Evolutionary conservation across 1,139 yeast genomes (phyloP), one percentile per base, ranked within the genome.

Genomic region (Nakaseomyces delphensis): DNA sequence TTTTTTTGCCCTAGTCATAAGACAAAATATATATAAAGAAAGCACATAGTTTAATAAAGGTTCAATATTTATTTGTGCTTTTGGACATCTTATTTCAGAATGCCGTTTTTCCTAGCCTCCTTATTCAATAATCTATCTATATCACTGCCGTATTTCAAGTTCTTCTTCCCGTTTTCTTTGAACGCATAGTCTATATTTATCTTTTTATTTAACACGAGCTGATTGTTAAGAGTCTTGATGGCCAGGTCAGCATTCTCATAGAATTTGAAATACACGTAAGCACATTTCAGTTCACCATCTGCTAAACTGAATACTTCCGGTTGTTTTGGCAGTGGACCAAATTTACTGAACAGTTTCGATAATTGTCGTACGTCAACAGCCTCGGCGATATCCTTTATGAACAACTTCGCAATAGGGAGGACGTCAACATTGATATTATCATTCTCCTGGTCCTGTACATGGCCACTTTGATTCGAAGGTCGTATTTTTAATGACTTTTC

Each of bases 191-290:
- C 73, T 2, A 89, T 68, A 3, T 65, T 60, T 2, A 85, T 67
- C 32, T 74, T 74, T 43, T 72, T 71, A 59, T 85, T 85, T 78
- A 84, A 76, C 14, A 91, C 64, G 42, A 76, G 70, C 44, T 77
- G 77, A 4, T 83, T 82, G 54, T 85, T 71, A 78, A 89, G 73
- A 44, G 75, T 74, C 36, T 70, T 74, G 10, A 87, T 70, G 0
- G 94, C 96, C 15, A 63, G 59, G 59, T 91, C 96, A 43, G 93
- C 76, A 33, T 77, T 68, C 15, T 74, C 79, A 52, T 84, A 86
- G 45, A 71, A 76, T 41, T 70, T 79, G 58, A 68, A 83, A 43
- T 65, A 64, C 1, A 78, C 64, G 55, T 82, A 81, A 0, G 84
- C 96, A 56, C 71, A 74, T 1, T 85, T 46, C 15, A 51, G 78